Evolutionary conservation across 352 stramenopile genomes (phyloP).

Genomic region (Globisporangium iwayamae): DNA sequence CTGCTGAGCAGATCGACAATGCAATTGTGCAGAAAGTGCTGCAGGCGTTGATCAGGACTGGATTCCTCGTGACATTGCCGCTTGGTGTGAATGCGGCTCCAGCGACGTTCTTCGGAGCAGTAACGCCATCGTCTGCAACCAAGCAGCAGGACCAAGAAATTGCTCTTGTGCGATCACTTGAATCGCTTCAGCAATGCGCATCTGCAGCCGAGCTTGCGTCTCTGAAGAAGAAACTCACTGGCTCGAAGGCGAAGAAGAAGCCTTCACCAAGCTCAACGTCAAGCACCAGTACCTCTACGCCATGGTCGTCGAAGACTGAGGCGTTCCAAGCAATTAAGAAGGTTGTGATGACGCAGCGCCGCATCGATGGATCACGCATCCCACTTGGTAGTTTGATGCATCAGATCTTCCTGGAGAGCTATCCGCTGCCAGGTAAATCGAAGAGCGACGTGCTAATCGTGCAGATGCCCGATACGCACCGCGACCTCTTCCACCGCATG

Average conservation of each 20-base stretch:
- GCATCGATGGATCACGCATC: slow-evolving; percentile 70
- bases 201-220: slow-evolving; percentile 37
- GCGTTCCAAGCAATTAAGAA: slow-evolving; percentile 39
- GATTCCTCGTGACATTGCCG: slow-evolving; percentile 12
- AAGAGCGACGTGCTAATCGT: slow-evolving; percentile 47
- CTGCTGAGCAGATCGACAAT: slow-evolving; percentile 8
- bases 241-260: slow-evolving; percentile 30
- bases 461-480: slow-evolving; percentile 32
- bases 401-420: slow-evolving; percentile 46
- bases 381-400: slow-evolving; percentile 59
- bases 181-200: slow-evolving; percentile 56
- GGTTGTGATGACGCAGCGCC: slow-evolving; percentile 53
- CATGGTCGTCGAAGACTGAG: slow-evolving; percentile 31
- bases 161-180: slow-evolving; percentile 25
- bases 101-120: slow-evolving; percentile 4
- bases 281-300: not conserved
- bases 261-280: not conserved
- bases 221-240: slow-evolving; percentile 57
- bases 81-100: not conserved
- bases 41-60: slow-evolving; percentile 4
- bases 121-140: not conserved
- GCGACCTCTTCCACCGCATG: slow-evolving; percentile 61
- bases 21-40: slow-evolving; percentile 10
- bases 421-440: slow-evolving; percentile 29
- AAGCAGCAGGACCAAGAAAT: slow-evolving; percentile 21